These are phyloP conservation scores for Thermomyces lanuginosus DNA, from an alignment of 2,329 filamentous ascomycete species.

Conservation along the genomic window DNA sequence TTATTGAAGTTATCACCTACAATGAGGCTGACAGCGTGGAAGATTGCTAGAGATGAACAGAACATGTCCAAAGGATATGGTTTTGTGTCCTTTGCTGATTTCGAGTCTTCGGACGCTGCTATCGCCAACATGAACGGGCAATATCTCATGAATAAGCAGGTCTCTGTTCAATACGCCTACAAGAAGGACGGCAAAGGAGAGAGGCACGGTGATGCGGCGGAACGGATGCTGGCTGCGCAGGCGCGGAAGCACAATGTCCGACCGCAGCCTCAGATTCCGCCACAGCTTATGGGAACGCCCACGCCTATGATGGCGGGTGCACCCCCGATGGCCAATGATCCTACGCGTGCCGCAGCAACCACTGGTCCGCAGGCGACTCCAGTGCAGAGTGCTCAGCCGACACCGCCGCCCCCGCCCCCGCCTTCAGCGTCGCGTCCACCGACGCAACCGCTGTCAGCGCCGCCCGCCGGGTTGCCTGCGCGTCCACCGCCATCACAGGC, in stretches of 20 bases:
- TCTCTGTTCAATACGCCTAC: slow-evolving; percentile 94
- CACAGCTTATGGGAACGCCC: slow-evolving; percentile 46
- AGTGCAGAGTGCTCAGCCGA: slow-evolving; percentile 22
- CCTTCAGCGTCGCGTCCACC: slow-evolving; percentile 39
- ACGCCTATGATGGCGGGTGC: slow-evolving; percentile 28
- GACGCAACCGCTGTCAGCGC: slow-evolving; percentile 31
- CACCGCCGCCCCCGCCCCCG: slow-evolving; percentile 27
- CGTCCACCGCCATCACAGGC: slow-evolving; percentile 53
- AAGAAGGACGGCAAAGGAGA: slow-evolving; percentile 99
- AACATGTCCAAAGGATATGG: slow-evolving; percentile 89
- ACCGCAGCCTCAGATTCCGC: slow-evolving; percentile 60
- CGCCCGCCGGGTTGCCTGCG: slow-evolving; percentile 43
- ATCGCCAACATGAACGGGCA: slow-evolving; percentile 88
- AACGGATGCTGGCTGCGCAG: slow-evolving; percentile 77
- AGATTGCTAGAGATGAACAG: slow-evolving; percentile 67
- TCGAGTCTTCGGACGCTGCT: slow-evolving; percentile 84
- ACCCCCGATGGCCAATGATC: slow-evolving; percentile 30
- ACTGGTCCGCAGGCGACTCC: slow-evolving; percentile 17
- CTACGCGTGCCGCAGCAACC: slow-evolving; percentile 17
- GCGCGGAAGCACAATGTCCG: slow-evolving; percentile 89
- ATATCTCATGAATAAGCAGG: slow-evolving; percentile 92
- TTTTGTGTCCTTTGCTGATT: slow-evolving; percentile 83
- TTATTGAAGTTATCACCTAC: not conserved
- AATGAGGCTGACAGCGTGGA: slow-evolving; percentile 11
- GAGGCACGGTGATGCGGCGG: slow-evolving; percentile 83